Percentiles rank a stretch among this genome's conserved stretches.
Evolutionary conservation across 208 protist genomes (phyloP).

Genomic region (Vickermania ingenoplastis): DNA sequence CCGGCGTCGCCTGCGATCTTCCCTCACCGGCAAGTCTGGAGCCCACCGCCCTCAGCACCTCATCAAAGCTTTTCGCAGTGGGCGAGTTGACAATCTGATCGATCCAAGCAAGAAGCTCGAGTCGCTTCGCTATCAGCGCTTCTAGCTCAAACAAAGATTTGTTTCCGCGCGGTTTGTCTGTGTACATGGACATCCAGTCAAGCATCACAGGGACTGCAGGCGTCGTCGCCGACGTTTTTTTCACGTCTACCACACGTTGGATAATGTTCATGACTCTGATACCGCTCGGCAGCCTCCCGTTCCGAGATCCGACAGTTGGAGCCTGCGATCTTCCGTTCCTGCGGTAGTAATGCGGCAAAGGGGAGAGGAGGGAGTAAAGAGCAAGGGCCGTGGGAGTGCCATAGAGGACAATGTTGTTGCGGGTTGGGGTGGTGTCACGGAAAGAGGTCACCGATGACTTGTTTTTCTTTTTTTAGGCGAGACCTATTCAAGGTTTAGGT

Average conservation of each 20-base stretch:
- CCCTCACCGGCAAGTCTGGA: conserved; percentile 55
- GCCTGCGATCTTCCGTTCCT: no score
- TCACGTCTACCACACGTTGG: background rate
- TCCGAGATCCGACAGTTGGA: no score
- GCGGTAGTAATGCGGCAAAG: no score
- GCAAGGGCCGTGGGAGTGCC: no score
- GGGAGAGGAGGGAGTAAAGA: no score
- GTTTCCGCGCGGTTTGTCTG: conserved; percentile 38
- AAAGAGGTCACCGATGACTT: no score
- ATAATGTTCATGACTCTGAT: conserved; percentile 3
- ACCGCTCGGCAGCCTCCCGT: no score
- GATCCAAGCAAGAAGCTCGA: conserved; percentile 84
- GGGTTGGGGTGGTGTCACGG: no score
- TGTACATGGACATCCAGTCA: conserved; percentile 79
- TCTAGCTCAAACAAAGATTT: conserved; percentile 75
- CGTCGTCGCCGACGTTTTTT: background rate
- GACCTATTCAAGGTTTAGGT: no score
- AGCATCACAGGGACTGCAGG: conserved; percentile 3
- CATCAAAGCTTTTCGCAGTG: conserved; percentile 34
- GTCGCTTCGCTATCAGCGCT: conserved; percentile 75
- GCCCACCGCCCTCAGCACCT: conserved; percentile 56
- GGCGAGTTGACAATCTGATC: conserved; percentile 70
- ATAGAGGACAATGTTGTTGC: no score
- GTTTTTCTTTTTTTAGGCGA: no score
- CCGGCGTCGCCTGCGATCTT: conserved; percentile 12